These are phyloP conservation scores for Naganishia sp. DNA, from an alignment of 1,284 basidiomycete genomes.

Conservation along the genomic window DNA sequence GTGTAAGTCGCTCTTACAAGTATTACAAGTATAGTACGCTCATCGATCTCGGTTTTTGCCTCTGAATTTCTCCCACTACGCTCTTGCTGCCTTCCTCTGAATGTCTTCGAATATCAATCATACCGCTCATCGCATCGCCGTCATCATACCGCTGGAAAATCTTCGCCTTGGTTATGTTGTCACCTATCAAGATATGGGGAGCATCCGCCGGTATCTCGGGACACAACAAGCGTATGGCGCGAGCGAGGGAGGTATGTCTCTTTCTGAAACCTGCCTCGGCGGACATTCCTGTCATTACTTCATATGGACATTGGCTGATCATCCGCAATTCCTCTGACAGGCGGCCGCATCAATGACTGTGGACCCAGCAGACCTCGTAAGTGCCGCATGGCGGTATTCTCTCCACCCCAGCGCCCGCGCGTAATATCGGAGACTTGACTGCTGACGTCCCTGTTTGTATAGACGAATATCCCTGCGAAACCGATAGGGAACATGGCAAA, in stretches of 20 bases:
- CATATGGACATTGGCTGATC: background rate
- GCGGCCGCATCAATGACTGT: constrained; percentile 19
- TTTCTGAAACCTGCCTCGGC: background rate
- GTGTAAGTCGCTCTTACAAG: background rate
- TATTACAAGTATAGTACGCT: background rate
- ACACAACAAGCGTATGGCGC: constrained; percentile 17
- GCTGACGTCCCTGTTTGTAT: background rate
- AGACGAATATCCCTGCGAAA: constrained; percentile 12
- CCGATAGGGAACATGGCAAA: constrained; percentile 1
- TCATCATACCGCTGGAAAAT: background rate
- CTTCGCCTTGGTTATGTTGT: background rate
- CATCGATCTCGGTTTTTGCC: background rate
- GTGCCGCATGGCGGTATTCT: background rate
- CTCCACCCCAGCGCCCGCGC: background rate
- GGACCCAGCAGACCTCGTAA: constrained; percentile 16
- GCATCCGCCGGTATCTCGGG: constrained; percentile 20
- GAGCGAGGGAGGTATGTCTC: constrained; percentile 15
- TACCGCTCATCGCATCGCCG: too few species aligned
- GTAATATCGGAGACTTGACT: background rate
- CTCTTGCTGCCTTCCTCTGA: too few species aligned
- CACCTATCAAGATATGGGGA: constrained; percentile 16
- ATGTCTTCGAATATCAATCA: background rate
- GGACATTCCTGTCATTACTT: background rate
- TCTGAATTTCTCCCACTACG: background rate
- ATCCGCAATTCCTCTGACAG: background rate